Conservation (phyloP, 2,329 filamentous ascomycete genomes). For the Penicillium griseofulvum region DNA sequence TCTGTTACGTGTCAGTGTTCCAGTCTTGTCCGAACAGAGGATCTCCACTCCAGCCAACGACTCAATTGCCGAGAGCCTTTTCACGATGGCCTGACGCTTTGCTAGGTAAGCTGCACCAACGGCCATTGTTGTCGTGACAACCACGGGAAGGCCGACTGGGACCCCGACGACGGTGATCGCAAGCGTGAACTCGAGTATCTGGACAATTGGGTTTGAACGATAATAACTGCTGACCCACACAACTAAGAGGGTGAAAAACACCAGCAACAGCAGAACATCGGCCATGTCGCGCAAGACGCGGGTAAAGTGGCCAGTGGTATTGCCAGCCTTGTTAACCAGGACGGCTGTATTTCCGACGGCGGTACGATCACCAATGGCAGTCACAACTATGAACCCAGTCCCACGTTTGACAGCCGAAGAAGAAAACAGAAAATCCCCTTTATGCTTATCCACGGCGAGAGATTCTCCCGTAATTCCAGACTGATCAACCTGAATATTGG, state of each 20-base stretch:
- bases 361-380: constrained; percentile 82
- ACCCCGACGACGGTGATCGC: constrained; percentile 91
- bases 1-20: constrained; percentile 93
- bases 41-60: constrained; percentile 90
- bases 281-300: constrained; percentile 87
- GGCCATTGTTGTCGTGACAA: constrained; percentile 93
- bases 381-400: constrained; percentile 78
- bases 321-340: constrained; percentile 73
- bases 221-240: constrained; percentile 89
- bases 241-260: constrained; percentile 74
- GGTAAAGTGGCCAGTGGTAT: constrained; percentile 81
- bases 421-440: constrained; percentile 75
- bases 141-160: constrained; percentile 86
- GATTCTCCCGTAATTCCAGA: constrained; percentile 91
- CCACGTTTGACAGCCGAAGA: constrained; percentile 90
- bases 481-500: constrained; percentile 87
- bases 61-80: constrained; percentile 89
- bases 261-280: constrained; percentile 73
- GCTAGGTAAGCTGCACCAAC: constrained; percentile 88
- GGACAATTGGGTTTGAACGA: constrained; percentile 75
- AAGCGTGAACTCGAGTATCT: constrained; percentile 78
- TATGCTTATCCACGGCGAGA: constrained; percentile 84
- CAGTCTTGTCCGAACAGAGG: constrained; percentile 91
- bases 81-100: constrained; percentile 89
- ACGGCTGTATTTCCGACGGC: constrained; percentile 87